Evolutionary conservation across 352 stramenopile genomes (phyloP).

Genomic region (Pythium rishiriense): DNA sequence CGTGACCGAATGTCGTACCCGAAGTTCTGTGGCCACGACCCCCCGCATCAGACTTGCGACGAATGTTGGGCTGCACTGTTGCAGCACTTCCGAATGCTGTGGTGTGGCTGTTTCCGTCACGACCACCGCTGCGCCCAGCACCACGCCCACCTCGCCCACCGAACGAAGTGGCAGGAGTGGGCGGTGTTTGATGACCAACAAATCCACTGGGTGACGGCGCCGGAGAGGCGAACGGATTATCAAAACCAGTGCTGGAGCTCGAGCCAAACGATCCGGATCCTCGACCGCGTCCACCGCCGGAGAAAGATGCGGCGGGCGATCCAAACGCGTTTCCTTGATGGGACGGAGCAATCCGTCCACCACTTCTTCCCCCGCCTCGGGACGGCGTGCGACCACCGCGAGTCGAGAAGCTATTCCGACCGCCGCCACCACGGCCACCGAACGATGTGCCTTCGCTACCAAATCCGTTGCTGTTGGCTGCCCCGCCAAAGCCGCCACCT

Average conservation of each 20-base stretch:
- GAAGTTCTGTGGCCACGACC: constrained; percentile 14
- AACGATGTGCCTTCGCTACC: constrained; percentile 9
- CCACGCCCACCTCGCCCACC: constrained; percentile 12
- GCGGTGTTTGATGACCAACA: not conserved
- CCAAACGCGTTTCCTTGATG: not conserved
- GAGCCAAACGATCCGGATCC: not conserved
- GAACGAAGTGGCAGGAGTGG: constrained; percentile 12
- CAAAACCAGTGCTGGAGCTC: constrained; percentile 1
- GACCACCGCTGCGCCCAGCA: constrained; percentile 7
- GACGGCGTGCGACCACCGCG: constrained; percentile 14
- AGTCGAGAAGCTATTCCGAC: constrained; percentile 1
- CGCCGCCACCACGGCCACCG: constrained; percentile 13
- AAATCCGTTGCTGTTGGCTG: constrained; percentile 5
- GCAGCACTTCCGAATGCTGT: constrained; percentile 14
- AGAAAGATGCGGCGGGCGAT: not conserved
- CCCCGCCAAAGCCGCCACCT: constrained; percentile 15
- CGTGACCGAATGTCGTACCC: constrained; percentile 23
- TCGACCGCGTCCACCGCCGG: constrained; percentile 1
- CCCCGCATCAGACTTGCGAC: constrained; percentile 22
- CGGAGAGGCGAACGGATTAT: constrained; percentile 9
- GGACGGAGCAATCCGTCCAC: not conserved
- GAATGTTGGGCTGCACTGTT: constrained; percentile 22
- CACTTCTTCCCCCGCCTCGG: constrained; percentile 15
- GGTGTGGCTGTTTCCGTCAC: not conserved
- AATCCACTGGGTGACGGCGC: not conserved